Evolutionary conservation across 768 basidiomycete species (phyloP), one percentile per base, ranked within the genome.

Genomic region (Kwoniella europaea): DNA sequence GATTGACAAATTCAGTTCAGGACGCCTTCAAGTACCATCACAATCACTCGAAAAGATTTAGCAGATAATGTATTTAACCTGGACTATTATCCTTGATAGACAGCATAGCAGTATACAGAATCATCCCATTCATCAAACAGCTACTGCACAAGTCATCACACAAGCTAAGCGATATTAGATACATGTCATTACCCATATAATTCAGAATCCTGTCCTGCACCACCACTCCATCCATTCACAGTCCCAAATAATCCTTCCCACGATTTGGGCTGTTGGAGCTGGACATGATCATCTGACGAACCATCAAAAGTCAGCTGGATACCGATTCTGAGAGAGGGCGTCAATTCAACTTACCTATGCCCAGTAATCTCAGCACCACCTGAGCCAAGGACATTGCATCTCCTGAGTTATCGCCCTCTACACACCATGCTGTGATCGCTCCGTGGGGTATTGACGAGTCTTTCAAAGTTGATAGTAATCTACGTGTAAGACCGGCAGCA

Each of bases 331-430:
- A 0, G 15, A 29, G 12, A 12, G 43, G 24, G 0, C 43, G 16
- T 12, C 52, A 27, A 44, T 7, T 9, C 24, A 55, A 22, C 69
- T 70, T 41, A 77, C 76, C 65, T 52, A 69, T 52, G 41, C 57
- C 72, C n/a, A 77, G 29, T 4, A 76, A 20, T 2, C 42, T 1
- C 29, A 79, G 22, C 6, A 74, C 69, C 10, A 41, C n/a, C 4
- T 46, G 57, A 16, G 78, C 71, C 4, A 81, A 72, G 4, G 62
- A 71, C 2, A 59, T 43, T 4, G 92, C 92, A 80, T 94, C 92
- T 18, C 80, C 85, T 68, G 90, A 86, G 75, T 94, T 94, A 80
- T 94, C 92, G 1, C 92, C 92, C 78, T 94, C 92, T 68, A 91
- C 85, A 12, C 89, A 91, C 77, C 91, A 93, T 58, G 91, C 90